Percentiles rank a stretch among this genome's conserved stretches.
Evolutionary conservation across 2,329 filamentous ascomycete species (phyloP).

Genomic region (Alternaria brassicicola): DNA sequence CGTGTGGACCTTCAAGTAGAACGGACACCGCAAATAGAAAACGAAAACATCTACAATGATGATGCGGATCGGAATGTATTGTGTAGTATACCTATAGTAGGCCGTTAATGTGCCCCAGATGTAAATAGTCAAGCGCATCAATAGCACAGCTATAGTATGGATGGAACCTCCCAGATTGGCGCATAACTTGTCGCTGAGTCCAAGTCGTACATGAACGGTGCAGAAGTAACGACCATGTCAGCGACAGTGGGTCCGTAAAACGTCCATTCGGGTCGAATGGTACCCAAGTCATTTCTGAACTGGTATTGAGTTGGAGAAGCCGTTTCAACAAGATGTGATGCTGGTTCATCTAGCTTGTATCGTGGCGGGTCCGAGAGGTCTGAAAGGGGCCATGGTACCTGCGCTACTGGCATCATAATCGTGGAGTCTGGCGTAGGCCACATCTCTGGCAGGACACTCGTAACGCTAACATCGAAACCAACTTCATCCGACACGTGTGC

Average conservation of each 20-base stretch:
- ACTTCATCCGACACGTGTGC: conserved; percentile 30
- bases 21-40: neutral
- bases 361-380: conserved; percentile 26
- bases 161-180: conserved; percentile 52
- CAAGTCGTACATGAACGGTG: conserved; percentile 51
- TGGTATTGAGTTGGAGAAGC: conserved; percentile 36
- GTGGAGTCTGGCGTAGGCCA: conserved; percentile 28
- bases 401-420: conserved; percentile 23
- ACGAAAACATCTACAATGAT: neutral
- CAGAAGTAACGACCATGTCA: conserved; percentile 42
- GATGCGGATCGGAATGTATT: neutral
- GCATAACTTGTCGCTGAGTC: conserved; percentile 23
- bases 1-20: neutral
- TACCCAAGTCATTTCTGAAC: conserved; percentile 2
- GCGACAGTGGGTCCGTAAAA: conserved; percentile 55
- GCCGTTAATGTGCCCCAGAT: neutral
- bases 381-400: conserved; percentile 27
- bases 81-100: neutral
- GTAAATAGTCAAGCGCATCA: neutral
- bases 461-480: conserved; percentile 28
- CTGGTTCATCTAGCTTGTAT: conserved; percentile 15
- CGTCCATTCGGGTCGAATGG: conserved; percentile 56
- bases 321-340: conserved; percentile 23
- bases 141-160: conserved; percentile 50
- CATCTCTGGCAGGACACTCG: conserved; percentile 31